Evolutionary conservation across 2,329 filamentous ascomycete genomes (phyloP), one percentile per base, ranked within the genome.

Genomic region (Tolypocladium cylindrosporum): DNA sequence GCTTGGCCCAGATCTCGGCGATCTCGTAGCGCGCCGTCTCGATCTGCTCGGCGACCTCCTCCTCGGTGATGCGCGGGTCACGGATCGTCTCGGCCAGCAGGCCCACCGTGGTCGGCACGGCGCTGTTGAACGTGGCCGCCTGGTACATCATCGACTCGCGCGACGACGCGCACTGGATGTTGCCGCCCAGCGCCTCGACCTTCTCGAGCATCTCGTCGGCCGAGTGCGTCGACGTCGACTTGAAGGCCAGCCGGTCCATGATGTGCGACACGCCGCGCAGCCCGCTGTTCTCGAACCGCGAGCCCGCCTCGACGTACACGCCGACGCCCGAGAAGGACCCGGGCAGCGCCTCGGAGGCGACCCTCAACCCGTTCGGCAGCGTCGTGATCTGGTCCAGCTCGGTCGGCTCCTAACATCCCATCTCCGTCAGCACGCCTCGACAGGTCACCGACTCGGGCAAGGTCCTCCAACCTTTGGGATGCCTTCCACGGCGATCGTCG

Each of bases 61-160:
- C 85, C 34, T 95, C 88, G 10, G 90, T 95, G 64, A 97, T 88
- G 57, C 81, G 73, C 7, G 94, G 91, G 64, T 95, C 84, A 59
- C 91, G 88, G 61, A 99, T 95, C 39, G 94, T 97, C 72, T 99
- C 94, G 59, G 94, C 93, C 45, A 99, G 83, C 21, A 99, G 76
- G 37, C 81, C 90, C 31, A 96, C 84, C 14, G 93, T 91, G 10
- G 85, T 85, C 8, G 90, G 87, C 10, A 99, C 91, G 21, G 91
- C 88, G 34, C 87, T 88, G 77, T 99, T 99, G 83, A 99, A 99
- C 37, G 92, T 97, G 34, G 94, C 94, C 1, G 91, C 90, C 74
- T 99, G 94, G 78, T 99, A 99, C 94, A 99, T 99, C 75, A 99
- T 84, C 58, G 91, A 91, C 75, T 99, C 94, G 63, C 94, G 83